These are phyloP conservation scores for Didymella exigua DNA, from an alignment of 2,329 filamentous ascomycete species.

Conservation along the genomic window DNA sequence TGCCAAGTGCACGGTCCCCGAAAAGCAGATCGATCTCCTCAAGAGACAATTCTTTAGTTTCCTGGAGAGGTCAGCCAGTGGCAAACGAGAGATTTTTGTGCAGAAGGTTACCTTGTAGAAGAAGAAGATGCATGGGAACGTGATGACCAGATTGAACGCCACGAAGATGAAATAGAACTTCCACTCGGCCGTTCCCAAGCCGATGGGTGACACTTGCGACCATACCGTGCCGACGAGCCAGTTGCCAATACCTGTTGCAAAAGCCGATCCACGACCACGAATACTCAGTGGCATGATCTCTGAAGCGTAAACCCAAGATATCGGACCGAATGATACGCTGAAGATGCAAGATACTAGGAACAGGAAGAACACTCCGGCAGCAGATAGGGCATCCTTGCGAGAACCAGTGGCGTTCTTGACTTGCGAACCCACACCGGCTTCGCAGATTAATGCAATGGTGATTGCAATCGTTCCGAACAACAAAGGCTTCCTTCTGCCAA, in stretches of 20 bases:
- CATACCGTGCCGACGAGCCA: constrained; percentile 66
- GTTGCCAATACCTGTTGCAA: constrained; percentile 64
- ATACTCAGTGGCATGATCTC: constrained; percentile 70
- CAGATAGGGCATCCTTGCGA: constrained; percentile 55
- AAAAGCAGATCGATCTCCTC: constrained; percentile 66
- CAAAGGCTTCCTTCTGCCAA: constrained; percentile 58
- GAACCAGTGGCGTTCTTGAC: constrained; percentile 37
- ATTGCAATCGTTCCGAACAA: constrained; percentile 62
- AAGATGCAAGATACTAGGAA: constrained; percentile 55
- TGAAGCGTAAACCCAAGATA: constrained; percentile 67
- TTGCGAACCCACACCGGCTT: constrained; percentile 60
- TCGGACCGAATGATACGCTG: constrained; percentile 42
- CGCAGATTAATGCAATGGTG: constrained; percentile 63
- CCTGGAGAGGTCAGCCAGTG: constrained; percentile 24
- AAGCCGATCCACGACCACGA: constrained; percentile 63
- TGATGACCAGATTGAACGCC: constrained; percentile 54
- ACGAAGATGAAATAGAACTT: constrained; percentile 65
- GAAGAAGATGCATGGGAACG: constrained; percentile 56
- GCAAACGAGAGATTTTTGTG: neutral
- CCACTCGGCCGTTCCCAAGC: constrained; percentile 56
- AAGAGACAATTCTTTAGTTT: constrained; percentile 53
- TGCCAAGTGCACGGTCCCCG: constrained; percentile 58
- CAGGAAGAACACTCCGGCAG: constrained; percentile 69
- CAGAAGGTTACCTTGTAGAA: constrained; percentile 52
- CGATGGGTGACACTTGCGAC: constrained; percentile 63